These are phyloP conservation scores for Eucalyptus erythrocorys DNA, from an alignment of 345 rosid genomes.

Conservation along the genomic window DNA sequence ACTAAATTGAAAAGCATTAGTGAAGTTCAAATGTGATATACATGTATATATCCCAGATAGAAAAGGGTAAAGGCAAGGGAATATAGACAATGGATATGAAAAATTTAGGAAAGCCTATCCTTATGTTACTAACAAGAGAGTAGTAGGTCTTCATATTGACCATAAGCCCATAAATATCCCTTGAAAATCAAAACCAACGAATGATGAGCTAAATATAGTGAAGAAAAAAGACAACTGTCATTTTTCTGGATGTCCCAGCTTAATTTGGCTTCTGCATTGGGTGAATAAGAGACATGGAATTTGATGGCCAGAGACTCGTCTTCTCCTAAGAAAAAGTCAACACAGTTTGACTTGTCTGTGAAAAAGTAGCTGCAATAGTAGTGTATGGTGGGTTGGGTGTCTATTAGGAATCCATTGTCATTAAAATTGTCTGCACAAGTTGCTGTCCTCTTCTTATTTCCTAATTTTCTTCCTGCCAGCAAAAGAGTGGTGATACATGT, in stretches of 20 bases:
- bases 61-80: background rate
- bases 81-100: background rate
- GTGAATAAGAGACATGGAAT: background rate
- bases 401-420: background rate
- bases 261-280: background rate
- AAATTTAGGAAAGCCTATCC: background rate
- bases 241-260: background rate
- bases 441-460: background rate
- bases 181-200: background rate
- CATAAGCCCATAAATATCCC: background rate
- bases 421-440: background rate
- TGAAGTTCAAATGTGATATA: background rate
- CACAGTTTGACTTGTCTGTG: background rate
- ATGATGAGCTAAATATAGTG: background rate
- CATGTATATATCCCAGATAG: background rate
- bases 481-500: background rate
- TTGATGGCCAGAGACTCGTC: background rate
- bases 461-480: background rate
- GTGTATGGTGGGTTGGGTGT: background rate
- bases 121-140: background rate
- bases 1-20: background rate
- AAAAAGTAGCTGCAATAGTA: background rate
- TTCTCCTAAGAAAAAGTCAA: background rate
- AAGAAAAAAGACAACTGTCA: background rate
- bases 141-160: background rate